Base-by-base conservation (phyloP, 371 early-diverging fungal species). In the Mortierella sp. region DNA sequence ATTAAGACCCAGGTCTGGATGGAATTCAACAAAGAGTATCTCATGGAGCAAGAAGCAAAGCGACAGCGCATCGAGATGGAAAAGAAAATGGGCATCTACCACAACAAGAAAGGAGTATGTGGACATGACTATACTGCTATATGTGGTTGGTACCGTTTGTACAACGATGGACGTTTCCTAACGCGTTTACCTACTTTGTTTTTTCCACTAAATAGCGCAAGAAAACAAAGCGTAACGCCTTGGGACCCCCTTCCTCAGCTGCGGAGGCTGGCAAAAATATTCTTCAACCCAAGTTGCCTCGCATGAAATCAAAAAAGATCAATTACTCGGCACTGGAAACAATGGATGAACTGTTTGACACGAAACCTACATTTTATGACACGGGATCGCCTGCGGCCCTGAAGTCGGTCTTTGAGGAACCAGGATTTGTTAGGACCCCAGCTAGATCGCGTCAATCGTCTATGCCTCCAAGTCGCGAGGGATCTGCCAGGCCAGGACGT, bases 1-100 rank as follows among this genome's bases (percentile, higher is more conserved):
- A 70, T 91, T 40, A 97, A 97, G 79, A 92, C 93, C 0, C 86
- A 85, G 65, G 86, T 96, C 22, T 98, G 98, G 98, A 93, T 89
- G 73, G 91, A 89, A 43, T 90, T 92, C 48, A 96, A 98, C 86
- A 90, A 91, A 70, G 96, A 96, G 40, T 97, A 93, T 83, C 81
- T 96, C n/a, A 88, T 88, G 59, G 93, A 92, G 69, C 92, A 94
- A 73, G 92, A 90, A 61, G 77, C 63, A 66, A 80, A 84, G 73
- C 68, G 78, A 28, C 69, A 83, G 65, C 63, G 84, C 72, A 59
- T 84, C 70, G 74, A 86, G 84, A 75, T 80, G 71, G 89, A 90
- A 55, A 83, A 85, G 58, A 84, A 86, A 45, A 89, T 86, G 63
- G 90, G 89, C 7, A 78, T 87, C 22, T 76, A 75, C 62, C 69